Evolutionary conservation across 768 basidiomycete genomes (phyloP).

Genomic region (Termitomyces sp.): DNA sequence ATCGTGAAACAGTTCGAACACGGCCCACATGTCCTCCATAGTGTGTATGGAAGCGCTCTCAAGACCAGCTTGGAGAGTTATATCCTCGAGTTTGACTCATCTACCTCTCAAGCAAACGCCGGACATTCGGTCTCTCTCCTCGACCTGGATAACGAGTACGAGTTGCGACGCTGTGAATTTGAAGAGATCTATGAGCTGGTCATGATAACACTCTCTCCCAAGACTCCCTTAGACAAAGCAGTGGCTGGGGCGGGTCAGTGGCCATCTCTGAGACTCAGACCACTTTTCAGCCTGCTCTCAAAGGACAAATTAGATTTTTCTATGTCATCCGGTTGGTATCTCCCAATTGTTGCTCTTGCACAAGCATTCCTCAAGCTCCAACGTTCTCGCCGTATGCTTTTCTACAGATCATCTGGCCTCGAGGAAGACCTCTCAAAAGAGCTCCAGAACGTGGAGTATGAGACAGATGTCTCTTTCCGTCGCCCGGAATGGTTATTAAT

Average conservation of each 20-base stretch:
- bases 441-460: neutral
- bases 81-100: neutral
- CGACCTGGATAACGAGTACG: neutral
- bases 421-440: conserved; percentile 22
- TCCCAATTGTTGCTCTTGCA: neutral
- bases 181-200: neutral
- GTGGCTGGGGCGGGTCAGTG: neutral
- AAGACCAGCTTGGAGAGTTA: neutral
- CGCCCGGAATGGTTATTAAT: neutral
- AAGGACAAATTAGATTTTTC: neutral
- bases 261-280: neutral
- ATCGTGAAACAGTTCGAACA: neutral
- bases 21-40: neutral
- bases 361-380: neutral
- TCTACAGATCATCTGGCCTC: conserved; percentile 1
- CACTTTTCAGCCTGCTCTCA: neutral
- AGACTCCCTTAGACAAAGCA: neutral
- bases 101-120: neutral
- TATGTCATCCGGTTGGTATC: neutral
- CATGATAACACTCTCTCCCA: neutral
- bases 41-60: neutral
- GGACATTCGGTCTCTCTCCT: neutral
- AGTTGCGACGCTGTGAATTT: neutral
- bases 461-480: neutral
- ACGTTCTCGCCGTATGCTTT: neutral